Evolutionary conservation across 2,329 filamentous ascomycete genomes (phyloP).

Genomic region (Pochonia chlamydosporia): DNA sequence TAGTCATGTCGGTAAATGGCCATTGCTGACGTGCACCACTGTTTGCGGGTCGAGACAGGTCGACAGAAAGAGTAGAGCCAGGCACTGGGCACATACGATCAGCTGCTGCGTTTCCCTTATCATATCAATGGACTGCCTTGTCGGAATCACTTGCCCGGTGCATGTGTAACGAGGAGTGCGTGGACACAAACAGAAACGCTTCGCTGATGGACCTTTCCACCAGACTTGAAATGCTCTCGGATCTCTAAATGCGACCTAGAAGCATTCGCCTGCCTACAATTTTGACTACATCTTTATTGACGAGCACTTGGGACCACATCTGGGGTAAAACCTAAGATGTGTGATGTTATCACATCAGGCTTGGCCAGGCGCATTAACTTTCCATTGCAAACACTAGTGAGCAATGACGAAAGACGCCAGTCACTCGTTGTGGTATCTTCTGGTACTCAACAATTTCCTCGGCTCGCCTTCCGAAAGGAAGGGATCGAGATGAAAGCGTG

Average conservation of each 20-base stretch:
- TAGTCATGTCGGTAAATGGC: neutral
- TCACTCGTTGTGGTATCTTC: slow-evolving; percentile 23
- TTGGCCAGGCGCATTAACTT: slow-evolving; percentile 55
- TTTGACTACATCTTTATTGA: slow-evolving; percentile 14
- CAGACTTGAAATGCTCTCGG: slow-evolving; percentile 36
- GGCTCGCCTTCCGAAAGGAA: slow-evolving; percentile 30
- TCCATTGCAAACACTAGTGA: slow-evolving; percentile 35
- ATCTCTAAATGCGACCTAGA: slow-evolving; percentile 26
- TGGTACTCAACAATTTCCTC: slow-evolving; percentile 39
- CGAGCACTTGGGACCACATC: slow-evolving; percentile 35
- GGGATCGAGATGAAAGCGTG: slow-evolving; percentile 56
- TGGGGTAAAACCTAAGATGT: slow-evolving; percentile 19
- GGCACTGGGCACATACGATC: slow-evolving; percentile 44
- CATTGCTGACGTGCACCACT: neutral
- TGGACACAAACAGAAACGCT: slow-evolving; percentile 42
- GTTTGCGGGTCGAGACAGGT: slow-evolving; percentile 4
- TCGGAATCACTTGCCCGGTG: slow-evolving; percentile 34
- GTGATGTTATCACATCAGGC: slow-evolving; percentile 40
- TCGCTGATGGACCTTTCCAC: slow-evolving; percentile 27
- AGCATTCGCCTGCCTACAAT: neutral
- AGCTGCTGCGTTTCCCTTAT: slow-evolving; percentile 30
- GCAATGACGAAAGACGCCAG: slow-evolving; percentile 43
- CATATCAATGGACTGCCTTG: slow-evolving; percentile 27
- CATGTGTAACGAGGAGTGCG: slow-evolving; percentile 30
- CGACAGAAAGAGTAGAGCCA: slow-evolving; percentile 32